Percentiles rank a stretch among this genome's conserved stretches.
phyloP scores from a whole-genome alignment of 164 flowering plant species.

The Cinnamomum micranthum region DNA sequence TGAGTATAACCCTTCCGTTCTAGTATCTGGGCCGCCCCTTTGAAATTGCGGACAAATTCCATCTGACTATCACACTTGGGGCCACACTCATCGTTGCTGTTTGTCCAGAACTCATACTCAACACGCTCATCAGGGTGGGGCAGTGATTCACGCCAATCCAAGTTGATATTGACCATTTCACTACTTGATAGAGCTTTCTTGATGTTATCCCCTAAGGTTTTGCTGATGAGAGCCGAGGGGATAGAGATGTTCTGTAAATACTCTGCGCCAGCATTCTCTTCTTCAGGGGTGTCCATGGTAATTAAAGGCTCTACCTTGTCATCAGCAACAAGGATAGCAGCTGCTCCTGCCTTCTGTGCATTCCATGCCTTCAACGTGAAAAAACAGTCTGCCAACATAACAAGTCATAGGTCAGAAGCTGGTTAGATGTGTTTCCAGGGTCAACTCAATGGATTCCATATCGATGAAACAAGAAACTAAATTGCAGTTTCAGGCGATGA shows the following conservation, averaged over 20 bases:
- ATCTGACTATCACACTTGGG: constrained; percentile 87
- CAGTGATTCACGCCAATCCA: constrained; percentile 98
- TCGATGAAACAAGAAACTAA: not conserved
- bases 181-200: constrained; percentile 58
- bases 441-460: not conserved
- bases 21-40: constrained; percentile 91
- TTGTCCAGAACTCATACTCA: constrained; percentile 97
- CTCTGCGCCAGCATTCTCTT: constrained; percentile 51
- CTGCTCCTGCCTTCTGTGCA: constrained; percentile 87
- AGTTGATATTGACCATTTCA: constrained; percentile 93
- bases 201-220: constrained; percentile 62
- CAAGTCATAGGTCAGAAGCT: not conserved
- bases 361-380: constrained; percentile 93
- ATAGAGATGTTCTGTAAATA: constrained; percentile 72
- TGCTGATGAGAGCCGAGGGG: constrained; percentile 83
- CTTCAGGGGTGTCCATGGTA: constrained; percentile 91
- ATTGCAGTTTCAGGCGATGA: not conserved
- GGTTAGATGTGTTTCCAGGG: not conserved
- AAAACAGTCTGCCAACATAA: constrained; percentile 55
- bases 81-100: constrained; percentile 98
- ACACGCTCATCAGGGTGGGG: constrained; percentile 99
- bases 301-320: constrained; percentile 68
- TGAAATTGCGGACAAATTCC: constrained; percentile 81
- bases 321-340: constrained; percentile 86
- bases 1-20: constrained; percentile 89